phyloP scores from a whole-genome alignment of 1,284 basidiomycete species.

The Boletus sp. region DNA sequence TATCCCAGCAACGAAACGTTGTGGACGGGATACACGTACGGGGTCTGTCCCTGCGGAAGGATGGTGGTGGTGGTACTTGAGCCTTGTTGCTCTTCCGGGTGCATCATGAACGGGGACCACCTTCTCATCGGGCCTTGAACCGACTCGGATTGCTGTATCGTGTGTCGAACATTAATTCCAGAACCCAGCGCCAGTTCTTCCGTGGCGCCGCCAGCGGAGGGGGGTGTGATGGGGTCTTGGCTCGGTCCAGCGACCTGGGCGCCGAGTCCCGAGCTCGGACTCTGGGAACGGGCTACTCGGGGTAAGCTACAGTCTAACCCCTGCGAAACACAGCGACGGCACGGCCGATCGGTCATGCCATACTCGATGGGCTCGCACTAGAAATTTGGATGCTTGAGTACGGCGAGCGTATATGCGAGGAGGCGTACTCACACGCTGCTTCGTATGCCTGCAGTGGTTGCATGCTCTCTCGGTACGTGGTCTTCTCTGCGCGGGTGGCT shows the following conservation, averaged over 20 bases:
- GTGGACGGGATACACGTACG: conserved; percentile 15
- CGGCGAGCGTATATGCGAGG: background rate
- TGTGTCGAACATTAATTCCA: conserved; percentile 1
- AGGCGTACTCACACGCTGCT: conserved; percentile 18
- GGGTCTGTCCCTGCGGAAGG: conserved; percentile 1
- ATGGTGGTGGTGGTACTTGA: background rate
- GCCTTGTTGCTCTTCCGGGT: conserved; percentile 8
- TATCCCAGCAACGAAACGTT: background rate
- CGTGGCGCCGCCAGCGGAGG: conserved; percentile 5
- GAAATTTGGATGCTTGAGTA: conserved; percentile 6
- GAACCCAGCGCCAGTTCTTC: conserved; percentile 4
- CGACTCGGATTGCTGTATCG: conserved; percentile 10
- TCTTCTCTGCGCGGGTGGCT: conserved; percentile 15
- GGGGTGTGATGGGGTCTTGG: conserved; percentile 3
- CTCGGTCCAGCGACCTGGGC: conserved; percentile 13
- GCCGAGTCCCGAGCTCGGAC: conserved; percentile 17
- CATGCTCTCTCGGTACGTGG: conserved; percentile 20
- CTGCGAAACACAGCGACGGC: conserved; percentile 21
- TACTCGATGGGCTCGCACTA: conserved; percentile 22
- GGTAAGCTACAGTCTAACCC: conserved; percentile 12
- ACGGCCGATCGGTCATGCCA: conserved; percentile 18
- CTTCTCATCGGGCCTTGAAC: background rate
- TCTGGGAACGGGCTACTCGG: conserved; percentile 21
- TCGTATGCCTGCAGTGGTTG: conserved; percentile 18
- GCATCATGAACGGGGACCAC: conserved; percentile 2